Evolutionary conservation across 495 filamentous ascomycete species (phyloP), one percentile per base, ranked within the genome.

Genomic region (Cudoniella acicularis): DNA sequence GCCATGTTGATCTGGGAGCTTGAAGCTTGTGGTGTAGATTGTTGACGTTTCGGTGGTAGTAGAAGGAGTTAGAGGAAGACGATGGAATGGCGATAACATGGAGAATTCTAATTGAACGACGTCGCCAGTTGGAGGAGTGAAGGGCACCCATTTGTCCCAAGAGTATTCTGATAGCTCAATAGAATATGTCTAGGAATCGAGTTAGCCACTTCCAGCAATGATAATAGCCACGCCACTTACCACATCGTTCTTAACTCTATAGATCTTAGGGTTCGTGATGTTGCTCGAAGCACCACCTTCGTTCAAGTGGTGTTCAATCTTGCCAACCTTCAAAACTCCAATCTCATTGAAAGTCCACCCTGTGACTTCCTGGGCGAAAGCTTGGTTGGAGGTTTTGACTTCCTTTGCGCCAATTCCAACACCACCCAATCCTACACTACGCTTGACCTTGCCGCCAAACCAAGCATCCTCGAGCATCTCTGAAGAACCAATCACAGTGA

Each of bases 81-180:
- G 92, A 76, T 97, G 89, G 85, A 95, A 97, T 63, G 95, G 94
- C 6, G 93, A 96, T 13, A 98, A 88, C 94, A 98, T 98, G 74
- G 85, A 91, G 79, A 96, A 96, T 73, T 98, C 94, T 56, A 98
- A 88, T 70, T 98, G 94, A 13, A 98, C 70, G 24, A 73, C 77
- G 69, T 98, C 94, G 52, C 69, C 72, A 2, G 76, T 59, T 54
- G 89, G 85, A 27, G 90, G 76, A 41, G 75, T 75, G 75, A 92
- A 96, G 56, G 92, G 90, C 8, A 77, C 73, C 73, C 83, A 93
- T 65, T 81, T 77, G 69, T 86, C 82, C 73, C 79, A 82, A 26
- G 68, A 64, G 70, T 90, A 96, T 69, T 97, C 91, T 8, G 94
- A 96, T 40, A 97, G 63, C 62, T 92, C 90, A 69, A 96, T 92